Evolutionary conservation across 441 rosid genomes (phyloP), one percentile per base, ranked within the genome.

Genomic region (Mallotus repandus): DNA sequence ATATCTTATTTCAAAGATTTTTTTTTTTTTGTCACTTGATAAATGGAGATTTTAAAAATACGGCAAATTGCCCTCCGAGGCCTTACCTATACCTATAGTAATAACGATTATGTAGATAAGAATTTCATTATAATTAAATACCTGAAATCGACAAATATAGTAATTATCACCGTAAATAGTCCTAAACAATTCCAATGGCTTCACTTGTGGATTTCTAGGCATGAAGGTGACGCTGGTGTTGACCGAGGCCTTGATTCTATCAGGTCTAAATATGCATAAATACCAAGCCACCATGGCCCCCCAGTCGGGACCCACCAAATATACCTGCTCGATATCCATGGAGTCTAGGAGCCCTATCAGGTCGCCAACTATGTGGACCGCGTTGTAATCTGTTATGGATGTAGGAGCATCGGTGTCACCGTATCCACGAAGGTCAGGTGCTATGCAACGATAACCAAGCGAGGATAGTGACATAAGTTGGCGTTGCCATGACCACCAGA

Each of bases 401-500:
- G 50, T 22, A 0, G 89, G 93, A 2, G 88, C 29, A 5, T 88
- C 89, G 8, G 89, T 81, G 77, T 87, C 89, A 66, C 95, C 97
- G 48, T 77, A 91, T 67, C 95, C 89, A 2, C 92, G 87, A 62
- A 91, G 97, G 68, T 91, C 95, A 0, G 93, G 95, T 62, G 93
- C 95, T 46, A 89, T 76, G 52, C 91, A 81, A 1, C 70, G 84
- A 83, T 89, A 87, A 3, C 93, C 95, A 16, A 77, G 76, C 4
- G 97, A 81, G 74, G 89, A 81, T 16, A 89, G 74, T 14, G 74
- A 84, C 41, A 41, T 72, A 52, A 89, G 83, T 78, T 87, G 97
- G 86, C 85, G 91, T 63, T 90, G 86, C 94, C 94, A 91, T 12
- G 92, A 70, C 86, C 88, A 91, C 93, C 97, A 91, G 13, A 88